A percentile compares a stretch with the other conserved stretches of the same genome.
These are phyloP conservation scores for Linderina pennispora DNA, from an alignment of 192 early-diverging fungal genomes.

Conservation along the genomic window DNA sequence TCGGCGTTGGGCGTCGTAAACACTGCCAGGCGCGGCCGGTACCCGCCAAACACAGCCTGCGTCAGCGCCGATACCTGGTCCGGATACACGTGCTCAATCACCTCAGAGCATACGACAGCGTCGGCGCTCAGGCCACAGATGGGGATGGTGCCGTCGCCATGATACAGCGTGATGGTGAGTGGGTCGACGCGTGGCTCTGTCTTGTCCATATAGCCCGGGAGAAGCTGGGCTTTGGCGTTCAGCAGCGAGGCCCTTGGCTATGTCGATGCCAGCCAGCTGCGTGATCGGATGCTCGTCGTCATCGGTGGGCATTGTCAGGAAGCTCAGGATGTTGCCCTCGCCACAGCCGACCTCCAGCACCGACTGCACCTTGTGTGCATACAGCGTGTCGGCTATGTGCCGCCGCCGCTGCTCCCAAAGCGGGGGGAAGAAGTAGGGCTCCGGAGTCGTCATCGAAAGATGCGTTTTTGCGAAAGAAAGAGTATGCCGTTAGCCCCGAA, in stretches of 20 bases:
- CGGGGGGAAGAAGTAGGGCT: conserved; percentile 48
- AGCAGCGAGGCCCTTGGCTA: conserved; percentile 45
- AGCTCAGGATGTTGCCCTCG: conserved; percentile 64
- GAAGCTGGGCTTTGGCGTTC: conserved; percentile 44
- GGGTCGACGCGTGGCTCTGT: conserved; percentile 53
- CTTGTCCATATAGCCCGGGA: conserved; percentile 56
- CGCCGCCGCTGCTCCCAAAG: conserved; percentile 81
- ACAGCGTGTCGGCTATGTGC: conserved; percentile 51
- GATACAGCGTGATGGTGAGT: conserved; percentile 59
- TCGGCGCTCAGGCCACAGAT: too few relatives aligned
- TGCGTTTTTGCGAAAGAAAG: too few relatives aligned
- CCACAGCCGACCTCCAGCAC: conserved; percentile 90
- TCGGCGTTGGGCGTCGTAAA: conserved; percentile 84
- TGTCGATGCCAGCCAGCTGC: conserved; percentile 65
- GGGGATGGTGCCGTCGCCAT: conserved; percentile 47
- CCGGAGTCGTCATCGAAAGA: background rate
- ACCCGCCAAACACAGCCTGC: conserved; percentile 53
- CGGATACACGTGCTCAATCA: conserved; percentile 78
- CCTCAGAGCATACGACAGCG: conserved; percentile 74
- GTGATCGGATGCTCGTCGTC: conserved; percentile 50
- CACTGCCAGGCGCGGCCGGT: conserved; percentile 62
- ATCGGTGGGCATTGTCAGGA: conserved; percentile 50
- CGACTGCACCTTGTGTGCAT: conserved; percentile 40
- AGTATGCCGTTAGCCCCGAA: too few relatives aligned
- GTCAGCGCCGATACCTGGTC: conserved; percentile 54